phyloP scores from a whole-genome alignment of 352 stramenopile genomes.

The Phytopythium helicoides region DNA sequence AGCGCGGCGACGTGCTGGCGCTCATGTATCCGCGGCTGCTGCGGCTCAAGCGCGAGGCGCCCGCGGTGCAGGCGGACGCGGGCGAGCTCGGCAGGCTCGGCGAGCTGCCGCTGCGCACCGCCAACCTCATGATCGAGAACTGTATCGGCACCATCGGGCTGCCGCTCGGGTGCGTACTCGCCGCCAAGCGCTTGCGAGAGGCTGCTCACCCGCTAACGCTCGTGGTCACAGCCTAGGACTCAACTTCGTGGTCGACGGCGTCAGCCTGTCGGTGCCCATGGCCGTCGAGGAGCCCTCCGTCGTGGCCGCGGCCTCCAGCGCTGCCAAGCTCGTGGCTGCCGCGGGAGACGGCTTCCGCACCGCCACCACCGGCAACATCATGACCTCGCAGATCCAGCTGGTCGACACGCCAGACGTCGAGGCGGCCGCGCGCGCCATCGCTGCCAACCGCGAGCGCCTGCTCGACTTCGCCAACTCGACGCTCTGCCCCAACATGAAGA shows the following conservation, averaged over 20 bases:
- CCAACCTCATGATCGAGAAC: slow-evolving; percentile 91
- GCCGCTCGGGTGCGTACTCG: slow-evolving; percentile 55
- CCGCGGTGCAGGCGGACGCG: slow-evolving; percentile 1
- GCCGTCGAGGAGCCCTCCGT: slow-evolving; percentile 85
- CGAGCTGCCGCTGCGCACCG: slow-evolving; percentile 69
- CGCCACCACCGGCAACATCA: slow-evolving; percentile 76
- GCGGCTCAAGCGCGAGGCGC: slow-evolving; percentile 31
- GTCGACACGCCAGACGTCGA: slow-evolving; percentile 67
- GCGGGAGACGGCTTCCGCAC: slow-evolving; percentile 73
- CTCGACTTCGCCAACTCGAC: slow-evolving; percentile 72
- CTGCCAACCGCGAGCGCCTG: slow-evolving; percentile 48
- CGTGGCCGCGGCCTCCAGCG: slow-evolving; percentile 78
- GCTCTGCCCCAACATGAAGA: slow-evolving; percentile 85
- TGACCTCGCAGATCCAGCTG: slow-evolving; percentile 87
- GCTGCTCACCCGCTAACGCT: no score
- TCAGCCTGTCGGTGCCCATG: slow-evolving; percentile 78
- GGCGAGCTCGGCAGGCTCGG: slow-evolving; percentile 50
- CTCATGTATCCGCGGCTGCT: slow-evolving; percentile 79
- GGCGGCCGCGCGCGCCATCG: slow-evolving; percentile 49
- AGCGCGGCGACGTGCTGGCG: slow-evolving; percentile 79
- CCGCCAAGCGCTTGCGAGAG: no score
- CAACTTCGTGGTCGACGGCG: slow-evolving; percentile 87
- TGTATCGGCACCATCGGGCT: slow-evolving; percentile 85
- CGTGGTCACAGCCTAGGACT: slow-evolving; percentile 46
- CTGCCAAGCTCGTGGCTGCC: slow-evolving; percentile 76